phyloP scores from a whole-genome alignment of 139 green algal genomes.

The Micractinium sp. region DNA sequence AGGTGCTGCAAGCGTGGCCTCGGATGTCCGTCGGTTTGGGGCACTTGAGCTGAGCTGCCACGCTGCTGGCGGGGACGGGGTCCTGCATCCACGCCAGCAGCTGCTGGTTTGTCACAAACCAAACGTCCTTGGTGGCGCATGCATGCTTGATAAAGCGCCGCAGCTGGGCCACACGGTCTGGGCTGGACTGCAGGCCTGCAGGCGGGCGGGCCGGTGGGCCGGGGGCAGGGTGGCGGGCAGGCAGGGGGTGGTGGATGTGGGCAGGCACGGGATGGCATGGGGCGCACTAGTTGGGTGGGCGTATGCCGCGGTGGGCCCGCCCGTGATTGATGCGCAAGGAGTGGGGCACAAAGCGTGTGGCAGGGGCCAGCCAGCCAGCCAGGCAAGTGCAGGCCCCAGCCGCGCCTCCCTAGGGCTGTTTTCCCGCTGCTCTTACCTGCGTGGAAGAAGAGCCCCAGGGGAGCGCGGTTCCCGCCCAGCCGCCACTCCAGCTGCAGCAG shows the following conservation, averaged over 20 bases:
- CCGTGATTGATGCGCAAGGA: no score
- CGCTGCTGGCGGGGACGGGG: conserved; percentile 9
- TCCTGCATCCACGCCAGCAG: conserved; percentile 21
- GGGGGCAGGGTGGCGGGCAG: no score
- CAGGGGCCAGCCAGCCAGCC: no score
- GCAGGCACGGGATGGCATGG: no score
- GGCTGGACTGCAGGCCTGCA: conserved; percentile 21
- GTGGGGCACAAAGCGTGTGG: not conserved
- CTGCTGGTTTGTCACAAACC: conserved; percentile 30
- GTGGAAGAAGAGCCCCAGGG: conserved; percentile 29
- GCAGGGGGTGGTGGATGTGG: no score
- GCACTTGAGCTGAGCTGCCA: conserved; percentile 6
- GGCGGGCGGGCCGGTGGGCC: no score
- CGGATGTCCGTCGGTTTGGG: not conserved
- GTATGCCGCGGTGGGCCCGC: no score
- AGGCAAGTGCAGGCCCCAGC: no score
- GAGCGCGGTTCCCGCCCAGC: conserved; percentile 17
- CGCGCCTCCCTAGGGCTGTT: no score
- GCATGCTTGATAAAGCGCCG: conserved; percentile 23
- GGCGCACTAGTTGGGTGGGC: no score
- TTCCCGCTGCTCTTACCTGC: conserved; percentile 4
- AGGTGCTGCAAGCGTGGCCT: not conserved
- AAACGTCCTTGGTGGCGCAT: not conserved
- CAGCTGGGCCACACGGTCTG: not conserved
- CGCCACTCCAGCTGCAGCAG: conserved; percentile 23